Evolutionary conservation across 2,329 filamentous ascomycete species (phyloP), one percentile per base, ranked within the genome.

Genomic region (Gaeumannomyces sp.): DNA sequence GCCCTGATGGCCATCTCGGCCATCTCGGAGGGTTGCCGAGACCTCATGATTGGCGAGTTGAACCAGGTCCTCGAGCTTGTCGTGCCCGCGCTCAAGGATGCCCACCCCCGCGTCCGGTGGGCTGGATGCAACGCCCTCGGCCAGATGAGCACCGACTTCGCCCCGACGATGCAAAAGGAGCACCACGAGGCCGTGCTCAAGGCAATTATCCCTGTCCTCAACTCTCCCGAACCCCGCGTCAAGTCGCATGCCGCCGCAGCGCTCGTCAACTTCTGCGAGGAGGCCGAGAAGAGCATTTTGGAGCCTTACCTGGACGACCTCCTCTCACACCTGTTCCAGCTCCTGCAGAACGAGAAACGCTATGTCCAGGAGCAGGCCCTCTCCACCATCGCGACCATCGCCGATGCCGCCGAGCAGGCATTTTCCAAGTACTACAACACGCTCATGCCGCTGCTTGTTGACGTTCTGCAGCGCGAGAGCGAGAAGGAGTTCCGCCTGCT

Each of bases 81-180:
- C n/a, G 87, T 97, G 62, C 95, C 95, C 22, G 91, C 94, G 50
- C 83, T 99, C 50, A 88, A 89, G 71, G 94, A 99, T 73, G 85
- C 90, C 56, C 95, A 99, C 74, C 91, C 95, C 57, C 91, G 95
- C 73, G 95, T 99, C 64, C 89, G 94, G 72, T 99, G 96, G 89
- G 95, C 95, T 63, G 95, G 93, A 45, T 99, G 95, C 81, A 98
- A 99, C 74, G 95, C 95, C 58, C 85, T 99, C n/a, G 95, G 95
- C 33, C 95, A 99, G 77, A 99, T 99, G 95, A 98, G 94, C 80
- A 99, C 95, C 38, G 95, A 99, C 74, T 99, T 99, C 76, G 94
- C 96, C 16, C 93, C 93, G 16, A 96, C 91, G 14, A 98, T 99
- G 94, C 95, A 99, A 77, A 90, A 92, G 70, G 95, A 97, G 72